Percentiles rank a stretch among this genome's conserved stretches.
phyloP scores from a whole-genome alignment of 1,284 basidiomycete species.

The Tylopilus sp. region DNA sequence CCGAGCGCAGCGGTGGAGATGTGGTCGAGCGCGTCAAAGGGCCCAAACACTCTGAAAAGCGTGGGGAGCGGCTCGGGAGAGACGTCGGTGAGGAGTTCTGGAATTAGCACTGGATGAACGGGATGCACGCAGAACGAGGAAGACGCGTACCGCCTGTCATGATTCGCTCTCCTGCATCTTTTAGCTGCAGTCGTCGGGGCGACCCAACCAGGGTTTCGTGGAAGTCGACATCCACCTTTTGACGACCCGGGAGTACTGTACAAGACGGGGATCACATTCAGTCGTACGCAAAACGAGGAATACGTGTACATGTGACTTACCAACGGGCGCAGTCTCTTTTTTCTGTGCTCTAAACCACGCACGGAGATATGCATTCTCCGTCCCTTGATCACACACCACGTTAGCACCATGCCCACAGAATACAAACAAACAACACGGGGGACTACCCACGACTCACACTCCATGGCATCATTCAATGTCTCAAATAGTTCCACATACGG shows the following conservation, averaged over 20 bases:
- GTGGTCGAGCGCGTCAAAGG: conserved; percentile 61
- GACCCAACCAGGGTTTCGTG: conserved; percentile 70
- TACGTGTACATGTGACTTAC: conserved; percentile 29
- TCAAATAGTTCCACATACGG: conserved; percentile 84
- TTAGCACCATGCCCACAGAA: conserved; percentile 24
- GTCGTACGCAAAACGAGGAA: neutral
- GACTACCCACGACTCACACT: conserved; percentile 65
- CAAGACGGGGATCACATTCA: neutral
- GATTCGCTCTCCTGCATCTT: conserved; percentile 76
- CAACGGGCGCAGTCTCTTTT: conserved; percentile 52
- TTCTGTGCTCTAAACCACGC: conserved; percentile 76
- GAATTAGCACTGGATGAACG: conserved; percentile 1
- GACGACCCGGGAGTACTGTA: conserved; percentile 65
- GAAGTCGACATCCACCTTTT: conserved; percentile 54
- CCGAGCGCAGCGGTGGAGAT: conserved; percentile 63
- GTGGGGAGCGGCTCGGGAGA: conserved; percentile 65
- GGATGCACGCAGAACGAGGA: neutral
- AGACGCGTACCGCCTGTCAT: conserved; percentile 61
- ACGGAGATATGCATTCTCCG: conserved; percentile 83
- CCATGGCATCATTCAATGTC: conserved; percentile 89
- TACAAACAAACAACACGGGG: conserved; percentile 13
- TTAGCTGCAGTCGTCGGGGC: conserved; percentile 76
- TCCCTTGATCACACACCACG: conserved; percentile 60
- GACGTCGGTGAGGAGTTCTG: conserved; percentile 33
- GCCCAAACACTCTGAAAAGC: conserved; percentile 78